These are phyloP conservation scores for Lichtheimia hyalospora DNA, from an alignment of 371 early-diverging fungal genomes.

Conservation along the genomic window DNA sequence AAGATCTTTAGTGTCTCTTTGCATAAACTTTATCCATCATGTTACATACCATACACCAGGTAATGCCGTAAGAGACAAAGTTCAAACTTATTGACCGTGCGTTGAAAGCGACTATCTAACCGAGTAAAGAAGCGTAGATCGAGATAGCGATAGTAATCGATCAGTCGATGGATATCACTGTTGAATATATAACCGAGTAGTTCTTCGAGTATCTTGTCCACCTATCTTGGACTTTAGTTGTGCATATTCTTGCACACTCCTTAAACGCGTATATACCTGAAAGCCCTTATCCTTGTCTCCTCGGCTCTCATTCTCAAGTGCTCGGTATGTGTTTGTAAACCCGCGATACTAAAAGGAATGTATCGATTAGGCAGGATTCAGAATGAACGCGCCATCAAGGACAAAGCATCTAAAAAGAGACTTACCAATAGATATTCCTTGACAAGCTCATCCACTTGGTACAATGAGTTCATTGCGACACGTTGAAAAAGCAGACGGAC, in stretches of 20 bases:
- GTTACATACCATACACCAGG: slow-evolving; percentile 55
- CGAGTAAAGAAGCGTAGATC: slow-evolving; percentile 69
- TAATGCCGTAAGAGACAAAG: slow-evolving; percentile 62
- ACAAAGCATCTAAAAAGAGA: neutral
- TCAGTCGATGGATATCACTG: slow-evolving; percentile 57
- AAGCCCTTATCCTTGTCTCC: slow-evolving; percentile 67
- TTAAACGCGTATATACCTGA: slow-evolving; percentile 34
- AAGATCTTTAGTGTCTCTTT: neutral
- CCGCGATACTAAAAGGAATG: slow-evolving; percentile 59
- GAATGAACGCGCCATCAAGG: neutral
- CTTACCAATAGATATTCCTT: slow-evolving; percentile 70
- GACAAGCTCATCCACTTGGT: slow-evolving; percentile 69
- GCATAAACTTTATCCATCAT: neutral
- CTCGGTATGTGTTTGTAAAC: slow-evolving; percentile 62
- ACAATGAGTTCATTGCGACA: slow-evolving; percentile 56
- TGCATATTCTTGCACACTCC: neutral
- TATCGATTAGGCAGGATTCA: neutral
- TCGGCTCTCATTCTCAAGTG: slow-evolving; percentile 60
- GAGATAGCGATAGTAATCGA: slow-evolving; percentile 67
- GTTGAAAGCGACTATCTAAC: slow-evolving; percentile 62
- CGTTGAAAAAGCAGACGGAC: neutral
- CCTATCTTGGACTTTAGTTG: slow-evolving; percentile 28
- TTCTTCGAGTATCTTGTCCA: slow-evolving; percentile 69
- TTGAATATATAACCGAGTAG: slow-evolving; percentile 47
- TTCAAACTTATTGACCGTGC: slow-evolving; percentile 66